Conservation (phyloP, 495 filamentous ascomycete genomes). For the Xylaria castorea region DNA sequence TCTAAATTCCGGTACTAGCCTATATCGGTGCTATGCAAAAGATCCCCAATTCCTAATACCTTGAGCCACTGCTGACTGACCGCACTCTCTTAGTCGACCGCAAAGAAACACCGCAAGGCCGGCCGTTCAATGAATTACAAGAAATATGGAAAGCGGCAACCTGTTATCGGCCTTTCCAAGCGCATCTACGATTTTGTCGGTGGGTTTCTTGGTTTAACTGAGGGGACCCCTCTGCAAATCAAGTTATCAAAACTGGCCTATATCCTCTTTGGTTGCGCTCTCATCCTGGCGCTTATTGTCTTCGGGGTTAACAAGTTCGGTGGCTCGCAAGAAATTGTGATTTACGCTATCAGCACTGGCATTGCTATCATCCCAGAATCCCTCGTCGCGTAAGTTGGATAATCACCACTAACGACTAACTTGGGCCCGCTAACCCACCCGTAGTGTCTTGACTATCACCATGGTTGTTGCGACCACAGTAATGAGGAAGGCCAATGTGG, state of each 20-base stretch:
- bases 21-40: neutral
- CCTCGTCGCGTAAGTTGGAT: slow-evolving; percentile 60
- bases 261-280: slow-evolving; percentile 73
- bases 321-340: slow-evolving; percentile 72
- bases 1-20: slow-evolving; percentile 44
- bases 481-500: slow-evolving; percentile 79
- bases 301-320: slow-evolving; percentile 78
- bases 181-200: slow-evolving; percentile 69
- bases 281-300: slow-evolving; percentile 79
- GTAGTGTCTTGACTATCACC: slow-evolving; percentile 69
- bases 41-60: neutral
- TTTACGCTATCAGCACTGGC: slow-evolving; percentile 79
- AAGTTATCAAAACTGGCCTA: slow-evolving; percentile 81
- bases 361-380: slow-evolving; percentile 78
- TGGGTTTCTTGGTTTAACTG: slow-evolving; percentile 75
- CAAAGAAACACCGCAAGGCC: slow-evolving; percentile 65
- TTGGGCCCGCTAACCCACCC: slow-evolving; percentile 10
- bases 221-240: slow-evolving; percentile 81
- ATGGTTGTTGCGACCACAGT: slow-evolving; percentile 79
- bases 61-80: neutral
- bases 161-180: slow-evolving; percentile 61
- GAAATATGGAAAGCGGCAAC: slow-evolving; percentile 65
- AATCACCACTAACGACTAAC: neutral
- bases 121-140: slow-evolving; percentile 67
- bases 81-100: slow-evolving; percentile 43